Evolutionary conservation across 2,329 filamentous ascomycete genomes (phyloP).

Genomic region (Colletotrichum sp.): DNA sequence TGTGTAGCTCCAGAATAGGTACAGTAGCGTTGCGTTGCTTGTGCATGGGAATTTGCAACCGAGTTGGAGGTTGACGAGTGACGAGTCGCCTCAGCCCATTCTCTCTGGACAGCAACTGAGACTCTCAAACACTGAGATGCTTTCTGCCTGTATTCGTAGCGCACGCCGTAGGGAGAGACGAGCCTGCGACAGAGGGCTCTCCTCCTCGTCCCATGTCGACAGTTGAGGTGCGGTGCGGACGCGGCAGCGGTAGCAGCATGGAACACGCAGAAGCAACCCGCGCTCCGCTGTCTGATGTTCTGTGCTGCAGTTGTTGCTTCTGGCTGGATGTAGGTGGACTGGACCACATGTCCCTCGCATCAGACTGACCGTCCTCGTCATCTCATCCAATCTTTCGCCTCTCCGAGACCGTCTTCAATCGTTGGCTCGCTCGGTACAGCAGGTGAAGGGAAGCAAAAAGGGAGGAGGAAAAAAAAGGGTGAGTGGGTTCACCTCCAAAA

Average conservation of each 20-base stretch:
- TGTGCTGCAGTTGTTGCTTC: background rate
- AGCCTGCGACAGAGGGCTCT: background rate
- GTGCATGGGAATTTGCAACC: constrained; percentile 1
- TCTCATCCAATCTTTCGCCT: background rate
- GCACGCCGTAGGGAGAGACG: background rate
- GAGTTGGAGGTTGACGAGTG: constrained; percentile 16
- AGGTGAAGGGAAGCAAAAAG: background rate
- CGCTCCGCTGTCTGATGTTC: background rate
- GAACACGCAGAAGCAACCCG: background rate
- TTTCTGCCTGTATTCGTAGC: background rate
- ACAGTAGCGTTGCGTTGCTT: background rate
- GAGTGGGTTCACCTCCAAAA: background rate
- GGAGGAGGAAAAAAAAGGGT: background rate
- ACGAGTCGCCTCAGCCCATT: background rate
- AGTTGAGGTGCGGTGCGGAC: background rate
- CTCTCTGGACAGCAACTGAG: background rate
- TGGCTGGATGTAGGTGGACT: background rate
- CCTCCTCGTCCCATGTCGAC: background rate
- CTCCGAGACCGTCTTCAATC: background rate
- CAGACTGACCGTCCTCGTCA: background rate
- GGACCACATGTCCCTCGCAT: background rate
- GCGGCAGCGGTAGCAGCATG: background rate
- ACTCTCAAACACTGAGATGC: background rate
- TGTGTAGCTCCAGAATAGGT: background rate
- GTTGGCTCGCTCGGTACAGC: background rate